Base-by-base conservation (phyloP, 2,329 filamentous ascomycete species). In the Epichloe typhina region DNA sequence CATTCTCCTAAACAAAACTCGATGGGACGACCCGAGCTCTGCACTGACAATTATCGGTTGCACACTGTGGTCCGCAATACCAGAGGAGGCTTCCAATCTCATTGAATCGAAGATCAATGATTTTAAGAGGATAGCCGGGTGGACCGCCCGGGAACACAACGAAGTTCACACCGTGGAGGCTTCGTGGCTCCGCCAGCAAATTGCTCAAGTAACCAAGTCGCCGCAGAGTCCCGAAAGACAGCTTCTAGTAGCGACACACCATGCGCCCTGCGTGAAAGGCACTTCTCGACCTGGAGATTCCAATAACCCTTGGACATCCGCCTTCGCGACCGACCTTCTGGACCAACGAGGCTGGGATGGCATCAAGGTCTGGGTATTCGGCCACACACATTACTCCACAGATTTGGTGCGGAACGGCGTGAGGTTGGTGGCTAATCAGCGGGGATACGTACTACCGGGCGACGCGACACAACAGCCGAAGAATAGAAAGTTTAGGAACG, bases 61-160 rank as follows among this genome's bases (percentile, higher is more conserved):
- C 54, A 79, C 77, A 2, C 65, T 83, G 0, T 80, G 77, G 73
- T 79, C 76, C 1, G 55, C 62, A 0, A 68, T 83, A 5, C 66
- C 72, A 0, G 54, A 65, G 0, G 61, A 68, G 5, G 63, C 65
- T 4, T 62, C 57, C 11, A 59, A 61, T 0, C 57, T 69, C 4
- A 71, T 82, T 13, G 45, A 62, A 26, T 60, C 61, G 36, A 73
- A 66, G 52, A 64, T 81, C 9, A 71, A 69, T 19, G 79, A 83
- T 59, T 82, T 79, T 49, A 64, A 70, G 26, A 68, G 69, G 31
- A 81, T 82, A n/a, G 40, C 61, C 15, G 63, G 59, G 4, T 83
- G 78, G 78, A 71, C 66, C 0, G 61, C 75, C 0, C 64, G 70
- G 13, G 62, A 62, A 7, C 77, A 82, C 57, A 79, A 78, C 54